These are phyloP conservation scores for Endocarpon pusillum DNA, from an alignment of 495 filamentous ascomycete genomes.

Conservation along the genomic window DNA sequence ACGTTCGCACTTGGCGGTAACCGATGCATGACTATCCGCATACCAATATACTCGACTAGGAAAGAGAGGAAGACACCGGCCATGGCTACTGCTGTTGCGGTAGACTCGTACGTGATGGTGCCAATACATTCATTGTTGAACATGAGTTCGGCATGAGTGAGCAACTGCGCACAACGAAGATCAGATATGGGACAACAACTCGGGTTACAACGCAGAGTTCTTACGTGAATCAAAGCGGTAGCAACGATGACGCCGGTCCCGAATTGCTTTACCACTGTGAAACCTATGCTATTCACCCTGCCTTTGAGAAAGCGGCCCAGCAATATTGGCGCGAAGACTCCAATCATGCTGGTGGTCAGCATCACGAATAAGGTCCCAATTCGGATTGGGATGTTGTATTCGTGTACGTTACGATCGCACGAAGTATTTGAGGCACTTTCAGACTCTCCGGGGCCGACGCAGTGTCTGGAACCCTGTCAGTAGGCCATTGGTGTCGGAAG, in stretches of 20 bases:
- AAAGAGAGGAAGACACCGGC: slow-evolving; percentile 48
- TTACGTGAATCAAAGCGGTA: slow-evolving; percentile 53
- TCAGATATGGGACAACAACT: not conserved
- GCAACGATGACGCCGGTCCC: slow-evolving; percentile 58
- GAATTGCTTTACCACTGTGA: too few species aligned
- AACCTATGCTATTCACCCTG: too few species aligned
- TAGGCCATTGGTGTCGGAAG: not conserved
- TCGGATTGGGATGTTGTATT: slow-evolving; percentile 42
- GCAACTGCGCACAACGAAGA: slow-evolving; percentile 31
- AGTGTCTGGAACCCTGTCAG: slow-evolving; percentile 24
- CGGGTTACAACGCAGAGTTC: slow-evolving; percentile 6
- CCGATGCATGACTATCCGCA: slow-evolving; percentile 25
- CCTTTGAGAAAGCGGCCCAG: too few species aligned
- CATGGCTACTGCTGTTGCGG: slow-evolving; percentile 45
- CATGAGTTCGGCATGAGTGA: slow-evolving; percentile 45
- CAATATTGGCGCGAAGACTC: slow-evolving; percentile 26
- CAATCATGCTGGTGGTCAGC: slow-evolving; percentile 29
- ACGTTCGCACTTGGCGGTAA: not conserved
- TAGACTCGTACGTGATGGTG: slow-evolving; percentile 39
- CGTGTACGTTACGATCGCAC: slow-evolving; percentile 27
- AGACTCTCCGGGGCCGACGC: slow-evolving; percentile 22
- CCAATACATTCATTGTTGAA: slow-evolving; percentile 47
- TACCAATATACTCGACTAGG: slow-evolving; percentile 38
- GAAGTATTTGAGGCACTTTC: slow-evolving; percentile 12
- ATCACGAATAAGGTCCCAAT: slow-evolving; percentile 46